phyloP scores from a whole-genome alignment of 2,329 filamentous ascomycete genomes.

The Colletotrichum euphorbiae region DNA sequence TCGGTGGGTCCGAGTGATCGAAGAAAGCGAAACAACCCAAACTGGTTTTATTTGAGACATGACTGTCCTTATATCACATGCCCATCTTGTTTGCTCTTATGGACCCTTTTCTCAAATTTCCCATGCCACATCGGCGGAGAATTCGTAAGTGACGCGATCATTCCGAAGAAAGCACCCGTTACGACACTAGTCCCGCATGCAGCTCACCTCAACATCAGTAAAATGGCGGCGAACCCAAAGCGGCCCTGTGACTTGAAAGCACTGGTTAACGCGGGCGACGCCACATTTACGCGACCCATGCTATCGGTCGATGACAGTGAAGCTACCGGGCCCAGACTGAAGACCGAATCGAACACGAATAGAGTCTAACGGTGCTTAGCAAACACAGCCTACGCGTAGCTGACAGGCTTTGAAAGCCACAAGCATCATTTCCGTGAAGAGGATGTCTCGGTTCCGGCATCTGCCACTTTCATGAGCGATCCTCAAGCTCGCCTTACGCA shows the following conservation, averaged over 20 bases:
- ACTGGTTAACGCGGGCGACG: conserved; percentile 5
- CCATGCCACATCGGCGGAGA: background rate
- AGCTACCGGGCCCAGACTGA: background rate
- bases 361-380: conserved; percentile 1
- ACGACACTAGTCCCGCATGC: conserved; percentile 8
- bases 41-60: background rate
- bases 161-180: background rate
- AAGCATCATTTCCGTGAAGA: background rate
- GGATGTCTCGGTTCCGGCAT: conserved; percentile 14
- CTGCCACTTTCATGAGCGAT: conserved; percentile 1
- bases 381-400: conserved; percentile 4
- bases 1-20: background rate
- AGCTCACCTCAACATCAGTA: background rate
- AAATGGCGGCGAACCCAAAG: background rate
- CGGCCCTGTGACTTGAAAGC: conserved; percentile 1
- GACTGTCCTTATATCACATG: background rate
- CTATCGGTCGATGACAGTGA: background rate
- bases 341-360: background rate
- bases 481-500: background rate
- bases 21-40: background rate
- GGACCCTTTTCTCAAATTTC: background rate
- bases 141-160: background rate
- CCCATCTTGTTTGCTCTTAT: background rate
- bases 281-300: conserved; percentile 4
- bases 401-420: background rate